These are phyloP conservation scores for Lentinula sp. DNA, from an alignment of 768 basidiomycete species.

Conservation along the genomic window DNA sequence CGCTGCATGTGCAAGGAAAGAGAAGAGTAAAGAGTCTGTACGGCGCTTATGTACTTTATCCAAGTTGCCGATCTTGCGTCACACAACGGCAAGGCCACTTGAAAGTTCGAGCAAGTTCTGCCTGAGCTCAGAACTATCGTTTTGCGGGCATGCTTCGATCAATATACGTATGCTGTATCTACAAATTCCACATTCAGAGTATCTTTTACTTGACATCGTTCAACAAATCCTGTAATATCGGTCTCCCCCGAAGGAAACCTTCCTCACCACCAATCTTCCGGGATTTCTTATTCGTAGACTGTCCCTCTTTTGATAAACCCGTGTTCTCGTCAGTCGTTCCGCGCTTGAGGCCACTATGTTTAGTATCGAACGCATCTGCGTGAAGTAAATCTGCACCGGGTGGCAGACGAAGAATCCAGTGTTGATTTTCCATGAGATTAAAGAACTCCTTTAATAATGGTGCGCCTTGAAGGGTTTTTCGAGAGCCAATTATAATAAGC, in stretches of 20 bases:
- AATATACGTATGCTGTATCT: not conserved
- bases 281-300: constrained; percentile 6
- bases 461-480: constrained; percentile 61
- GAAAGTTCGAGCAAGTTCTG: not conserved
- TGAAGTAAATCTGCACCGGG: constrained; percentile 51
- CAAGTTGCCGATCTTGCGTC: not conserved
- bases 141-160: too few species aligned
- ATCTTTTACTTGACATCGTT: constrained; percentile 25
- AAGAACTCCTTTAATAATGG: constrained; percentile 73
- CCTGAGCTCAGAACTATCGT: not conserved
- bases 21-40: not conserved
- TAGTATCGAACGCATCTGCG: constrained; percentile 15
- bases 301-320: constrained; percentile 2
- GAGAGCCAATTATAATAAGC: constrained; percentile 86
- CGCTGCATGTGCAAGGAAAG: not conserved
- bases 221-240: constrained; percentile 56
- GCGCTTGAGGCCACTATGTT: not conserved
- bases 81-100: not conserved
- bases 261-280: constrained; percentile 16
- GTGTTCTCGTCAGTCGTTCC: not conserved
- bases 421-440: constrained; percentile 58
- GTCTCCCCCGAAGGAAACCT: constrained; percentile 49
- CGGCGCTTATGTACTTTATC: not conserved
- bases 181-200: not conserved
- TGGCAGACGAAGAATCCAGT: constrained; percentile 67